Evolutionary conservation across 2,329 filamentous ascomycete genomes (phyloP), one percentile per base, ranked within the genome.

Genomic region (Alternaria consortialis): DNA sequence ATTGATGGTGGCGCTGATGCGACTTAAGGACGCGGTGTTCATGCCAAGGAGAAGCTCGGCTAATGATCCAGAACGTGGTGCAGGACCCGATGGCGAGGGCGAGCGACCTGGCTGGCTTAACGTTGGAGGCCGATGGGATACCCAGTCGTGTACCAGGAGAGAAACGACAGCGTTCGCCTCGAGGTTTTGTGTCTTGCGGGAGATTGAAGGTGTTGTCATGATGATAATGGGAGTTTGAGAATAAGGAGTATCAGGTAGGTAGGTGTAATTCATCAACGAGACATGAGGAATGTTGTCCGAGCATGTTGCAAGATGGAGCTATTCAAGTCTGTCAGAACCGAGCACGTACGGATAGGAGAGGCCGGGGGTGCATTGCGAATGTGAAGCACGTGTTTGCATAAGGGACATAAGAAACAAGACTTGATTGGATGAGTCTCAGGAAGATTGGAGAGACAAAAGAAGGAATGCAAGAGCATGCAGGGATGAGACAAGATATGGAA

Each of bases 191-290:
- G 89, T 93, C 81, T 94, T 95, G 70, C 89, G 90, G 36, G 90
- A 92, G 58, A 88, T 87, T 1, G 90, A 88, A 70, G 93, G 93
- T 46, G 91, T 96, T 57, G 95, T 98, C 84, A 98, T 91, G 75
- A 98, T 96, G 66, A 93, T 91, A n/a, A 93, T 79, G 13, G 83
- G 82, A 53, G 85, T 75, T 39, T 87, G 86, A 79, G 88, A 90
- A 39, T 88, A 89, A 15, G 91, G 92, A 12, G 74, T 74, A 6
- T 86, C 88, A 39, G 93, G 91, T 23, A 99, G 90, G 81, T 97
- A 98, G 75, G 95, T 98, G 84, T 98, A 98, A 84, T 97, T 97
- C 95, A 99, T 99, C 67, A 99, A 88, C 37, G 93, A 96, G 68
- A 98, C 92, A 78, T 98, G 93, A 9, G 95, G 95, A 65, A 89